A percentile compares a stretch with the other conserved stretches of the same genome.
These are phyloP conservation scores for Populus hybrid DNA, from an alignment of 441 rosid species.

Conservation along the genomic window DNA sequence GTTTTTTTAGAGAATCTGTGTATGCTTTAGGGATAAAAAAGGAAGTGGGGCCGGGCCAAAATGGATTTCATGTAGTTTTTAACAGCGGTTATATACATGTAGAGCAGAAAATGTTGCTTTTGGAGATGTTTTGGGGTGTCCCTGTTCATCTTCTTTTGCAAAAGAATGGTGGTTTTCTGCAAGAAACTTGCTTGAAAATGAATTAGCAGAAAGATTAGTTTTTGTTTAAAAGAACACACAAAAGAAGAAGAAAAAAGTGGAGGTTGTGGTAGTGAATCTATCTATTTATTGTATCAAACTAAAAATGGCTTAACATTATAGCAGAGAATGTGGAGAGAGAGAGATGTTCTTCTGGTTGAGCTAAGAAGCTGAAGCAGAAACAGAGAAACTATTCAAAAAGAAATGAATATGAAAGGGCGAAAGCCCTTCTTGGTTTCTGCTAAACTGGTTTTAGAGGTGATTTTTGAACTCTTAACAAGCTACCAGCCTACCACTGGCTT, in stretches of 20 bases:
- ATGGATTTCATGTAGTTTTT: slow-evolving; percentile 14
- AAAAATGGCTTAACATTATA: background rate
- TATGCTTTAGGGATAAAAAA: slow-evolving; percentile 29
- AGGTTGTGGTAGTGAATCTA: background rate
- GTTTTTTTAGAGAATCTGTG: slow-evolving; percentile 25
- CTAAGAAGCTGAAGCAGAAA: slow-evolving; percentile 1
- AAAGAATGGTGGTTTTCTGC: slow-evolving; percentile 8
- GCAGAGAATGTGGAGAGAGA: background rate
- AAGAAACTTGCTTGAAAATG: background rate
- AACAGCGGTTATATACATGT: slow-evolving; percentile 9
- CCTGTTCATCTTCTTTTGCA: slow-evolving; percentile 16
- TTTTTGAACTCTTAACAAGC: background rate
- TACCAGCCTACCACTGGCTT: background rate
- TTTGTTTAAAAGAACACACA: background rate
- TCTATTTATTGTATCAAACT: background rate
- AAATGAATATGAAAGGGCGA: too few relatives aligned
- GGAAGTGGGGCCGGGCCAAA: slow-evolving; percentile 23
- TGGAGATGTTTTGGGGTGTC: slow-evolving; percentile 17
- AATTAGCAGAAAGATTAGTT: background rate
- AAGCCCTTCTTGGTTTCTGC: background rate
- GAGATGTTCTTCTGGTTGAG: background rate
- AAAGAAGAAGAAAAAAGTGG: background rate
- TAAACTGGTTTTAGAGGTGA: background rate
- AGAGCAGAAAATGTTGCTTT: slow-evolving; percentile 15
- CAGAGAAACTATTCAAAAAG: background rate